Base-by-base conservation (phyloP, 2,329 filamentous ascomycete genomes). In the Aspergillus pseudoglaucus region DNA sequence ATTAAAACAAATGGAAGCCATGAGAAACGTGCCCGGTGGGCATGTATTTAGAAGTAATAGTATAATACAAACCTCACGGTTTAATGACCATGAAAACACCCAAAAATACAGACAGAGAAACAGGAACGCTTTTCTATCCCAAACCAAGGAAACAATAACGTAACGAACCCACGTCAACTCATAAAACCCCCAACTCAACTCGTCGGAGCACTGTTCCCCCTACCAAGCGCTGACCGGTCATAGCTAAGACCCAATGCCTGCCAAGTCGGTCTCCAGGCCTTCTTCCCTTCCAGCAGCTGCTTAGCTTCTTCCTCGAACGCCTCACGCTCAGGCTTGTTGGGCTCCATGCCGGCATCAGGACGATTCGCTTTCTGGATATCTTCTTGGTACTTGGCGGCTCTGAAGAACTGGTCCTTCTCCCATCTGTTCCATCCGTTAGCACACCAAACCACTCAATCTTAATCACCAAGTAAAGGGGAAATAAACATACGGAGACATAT, bases 401-500 rank as follows among this genome's bases (percentile, higher is more conserved):
- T 73, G 61, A 77, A 73, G 66, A 74, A 81, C 47, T 81, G 70
- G n/a, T 76, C 69, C 55, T 82, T 75, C 66, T 83, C 83, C 84
- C 85, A 81, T 49, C 77, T 80, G 46, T 54, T 35, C 20, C 44
- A 42, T 47, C 35, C 23, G 49, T 57, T 58, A 54, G 50, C 43
- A 12, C 40, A 42, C 22, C 32, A 7, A 27, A 39, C 22, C 40
- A 17, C 22, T 22, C 22, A 22, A 6, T 22, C 22, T 22, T 22
- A 45, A 44, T 6, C 7, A 30, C 7, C 14, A 47, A 48, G 46
- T 41, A 44, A 37, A 22, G 22, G 20, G 22, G 20, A 45, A 44
- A 47, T 52, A 47, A 57, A 74, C 77, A 49, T 73, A 90, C 65
- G 75, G 70, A 48, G 75, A 66, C 52, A 80, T 74, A 64, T 85